phyloP scores from a whole-genome alignment of 2,329 filamentous ascomycete species.

The Arthroderma sp. region DNA sequence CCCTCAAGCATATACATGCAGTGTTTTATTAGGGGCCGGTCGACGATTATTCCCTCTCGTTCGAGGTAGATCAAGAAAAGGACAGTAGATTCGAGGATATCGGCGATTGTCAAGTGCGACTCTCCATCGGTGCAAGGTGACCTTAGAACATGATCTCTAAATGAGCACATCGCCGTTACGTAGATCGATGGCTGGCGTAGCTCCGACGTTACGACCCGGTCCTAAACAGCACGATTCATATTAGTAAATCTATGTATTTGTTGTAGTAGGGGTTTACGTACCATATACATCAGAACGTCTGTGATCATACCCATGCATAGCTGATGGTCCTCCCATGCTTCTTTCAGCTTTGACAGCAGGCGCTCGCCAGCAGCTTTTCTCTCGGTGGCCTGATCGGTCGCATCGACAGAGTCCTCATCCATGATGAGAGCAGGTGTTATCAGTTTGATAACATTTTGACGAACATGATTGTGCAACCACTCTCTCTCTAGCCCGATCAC shows the following conservation, averaged over 20 bases:
- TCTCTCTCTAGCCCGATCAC: conserved; percentile 69
- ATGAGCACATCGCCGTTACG: conserved; percentile 70
- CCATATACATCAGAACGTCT: conserved; percentile 93
- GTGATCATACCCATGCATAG: conserved; percentile 93
- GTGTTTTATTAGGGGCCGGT: conserved; percentile 66
- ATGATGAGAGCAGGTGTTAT: conserved; percentile 57
- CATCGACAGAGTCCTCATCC: conserved; percentile 31
- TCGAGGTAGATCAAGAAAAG: conserved; percentile 90
- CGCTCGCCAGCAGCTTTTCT: conserved; percentile 66
- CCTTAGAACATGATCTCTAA: conserved; percentile 71
- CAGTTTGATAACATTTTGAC: conserved; percentile 54
- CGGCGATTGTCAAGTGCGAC: conserved; percentile 41
- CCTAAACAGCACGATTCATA: conserved; percentile 31
- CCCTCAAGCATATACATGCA: conserved; percentile 82
- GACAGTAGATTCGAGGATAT: conserved; percentile 67
- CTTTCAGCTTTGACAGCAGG: conserved; percentile 63
- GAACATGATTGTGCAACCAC: conserved; percentile 66
- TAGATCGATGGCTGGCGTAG: conserved; percentile 66
- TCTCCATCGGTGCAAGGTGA: conserved; percentile 33
- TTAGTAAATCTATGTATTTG: neutral
- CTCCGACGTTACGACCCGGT: conserved; percentile 68
- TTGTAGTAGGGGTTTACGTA: conserved; percentile 20
- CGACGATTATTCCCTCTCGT: conserved; percentile 75
- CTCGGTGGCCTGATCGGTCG: conserved; percentile 56
- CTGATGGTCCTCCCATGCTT: conserved; percentile 79